Evolutionary conservation across 345 rosid genomes (phyloP).

Genomic region (Populus nigra): DNA sequence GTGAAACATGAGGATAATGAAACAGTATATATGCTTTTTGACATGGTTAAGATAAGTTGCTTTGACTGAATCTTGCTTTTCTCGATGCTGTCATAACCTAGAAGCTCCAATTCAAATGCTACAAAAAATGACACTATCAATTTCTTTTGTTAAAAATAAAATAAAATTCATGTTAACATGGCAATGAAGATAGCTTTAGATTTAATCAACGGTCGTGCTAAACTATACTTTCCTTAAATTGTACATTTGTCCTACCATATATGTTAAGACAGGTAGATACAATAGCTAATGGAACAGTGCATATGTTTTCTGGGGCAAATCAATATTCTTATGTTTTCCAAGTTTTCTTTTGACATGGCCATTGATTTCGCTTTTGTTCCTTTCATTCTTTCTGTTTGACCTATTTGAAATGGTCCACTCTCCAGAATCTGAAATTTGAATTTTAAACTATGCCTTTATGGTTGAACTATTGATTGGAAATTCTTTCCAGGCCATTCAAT

Average conservation of each 20-base stretch:
- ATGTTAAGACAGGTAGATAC: neutral
- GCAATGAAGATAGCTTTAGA: neutral
- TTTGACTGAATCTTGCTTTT: slow-evolving; percentile 1
- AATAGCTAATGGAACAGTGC: slow-evolving; percentile 5
- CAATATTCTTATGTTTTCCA: neutral
- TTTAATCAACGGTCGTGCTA: neutral
- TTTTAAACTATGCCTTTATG: slow-evolving; percentile 7
- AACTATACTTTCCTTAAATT: neutral
- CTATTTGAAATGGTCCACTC: neutral
- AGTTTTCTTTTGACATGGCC: neutral
- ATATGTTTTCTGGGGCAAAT: neutral
- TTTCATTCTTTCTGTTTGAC: neutral
- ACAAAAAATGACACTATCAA: neutral
- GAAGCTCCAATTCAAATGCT: slow-evolving; percentile 17
- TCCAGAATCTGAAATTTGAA: neutral
- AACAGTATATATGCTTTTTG: slow-evolving; percentile 13
- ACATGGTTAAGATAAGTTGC: neutral
- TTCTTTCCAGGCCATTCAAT: neutral
- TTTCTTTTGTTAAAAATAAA: neutral
- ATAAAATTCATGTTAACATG: neutral
- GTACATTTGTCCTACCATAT: slow-evolving; percentile 8
- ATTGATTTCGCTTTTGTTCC: neutral
- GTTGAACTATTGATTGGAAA: neutral
- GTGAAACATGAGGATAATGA: neutral
- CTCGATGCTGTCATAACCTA: slow-evolving; percentile 5